phyloP scores from a whole-genome alignment of 495 filamentous ascomycete genomes.

The Penicillium verhagenii region DNA sequence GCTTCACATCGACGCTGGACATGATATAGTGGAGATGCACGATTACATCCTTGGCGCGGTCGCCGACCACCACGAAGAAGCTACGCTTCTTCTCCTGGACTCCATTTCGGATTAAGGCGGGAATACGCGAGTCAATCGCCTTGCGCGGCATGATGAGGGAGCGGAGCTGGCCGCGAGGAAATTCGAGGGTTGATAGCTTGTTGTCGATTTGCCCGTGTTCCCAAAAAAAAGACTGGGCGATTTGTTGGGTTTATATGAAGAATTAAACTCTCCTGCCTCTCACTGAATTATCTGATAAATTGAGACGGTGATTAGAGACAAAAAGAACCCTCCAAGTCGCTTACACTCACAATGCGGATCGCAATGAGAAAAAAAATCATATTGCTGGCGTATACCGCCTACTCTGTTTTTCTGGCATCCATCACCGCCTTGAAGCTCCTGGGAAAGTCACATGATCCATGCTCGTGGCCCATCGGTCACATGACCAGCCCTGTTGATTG shows the following conservation, averaged over 20 bases:
- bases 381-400: conserved; percentile 2
- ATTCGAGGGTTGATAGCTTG: neutral
- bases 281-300: neutral
- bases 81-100: conserved; percentile 95
- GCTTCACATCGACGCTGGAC: conserved; percentile 82
- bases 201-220: neutral
- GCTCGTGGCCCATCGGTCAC: no score
- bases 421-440: neutral
- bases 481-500: neutral
- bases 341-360: conserved; percentile 11
- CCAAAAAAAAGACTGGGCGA: neutral
- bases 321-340: conserved; percentile 8
- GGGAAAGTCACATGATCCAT: neutral
- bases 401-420: neutral
- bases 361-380: conserved; percentile 25
- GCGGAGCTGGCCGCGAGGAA: conserved; percentile 25
- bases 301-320: conserved; percentile 4
- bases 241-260: neutral
- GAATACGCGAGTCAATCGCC: conserved; percentile 85
- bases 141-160: conserved; percentile 52
- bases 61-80: conserved; percentile 96
- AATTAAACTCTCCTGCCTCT: neutral
- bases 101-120: conserved; percentile 92
- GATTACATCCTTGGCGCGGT: conserved; percentile 95
- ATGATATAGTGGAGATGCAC: conserved; percentile 94